These are phyloP conservation scores for Aphanomyces astaci DNA, from an alignment of 352 stramenopile genomes.

Conservation along the genomic window DNA sequence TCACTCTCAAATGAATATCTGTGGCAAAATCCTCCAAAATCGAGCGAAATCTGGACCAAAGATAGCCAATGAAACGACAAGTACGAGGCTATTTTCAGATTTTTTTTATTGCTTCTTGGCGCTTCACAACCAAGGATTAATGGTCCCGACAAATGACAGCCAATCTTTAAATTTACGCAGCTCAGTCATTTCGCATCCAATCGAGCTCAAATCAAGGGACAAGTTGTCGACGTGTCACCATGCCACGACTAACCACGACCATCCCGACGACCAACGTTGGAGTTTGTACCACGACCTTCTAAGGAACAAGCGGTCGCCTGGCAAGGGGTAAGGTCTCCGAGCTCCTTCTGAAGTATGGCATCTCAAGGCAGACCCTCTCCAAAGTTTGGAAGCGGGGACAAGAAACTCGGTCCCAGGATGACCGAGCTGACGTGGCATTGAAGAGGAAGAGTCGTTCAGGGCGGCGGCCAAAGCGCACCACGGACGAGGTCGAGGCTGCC, in stretches of 20 bases:
- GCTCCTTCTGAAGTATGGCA: slow-evolving; percentile 7
- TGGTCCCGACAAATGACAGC: not conserved
- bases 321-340: not conserved
- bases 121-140: slow-evolving; percentile 7
- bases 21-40: slow-evolving; percentile 10
- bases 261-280: slow-evolving; percentile 9
- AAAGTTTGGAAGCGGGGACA: slow-evolving; percentile 3
- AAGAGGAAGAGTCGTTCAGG: not conserved
- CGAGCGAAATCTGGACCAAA: slow-evolving; percentile 13
- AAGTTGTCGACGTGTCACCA: not conserved
- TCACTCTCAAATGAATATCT: slow-evolving; percentile 6
- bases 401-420: not conserved
- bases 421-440: not conserved
- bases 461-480: not conserved
- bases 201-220: slow-evolving; percentile 11
- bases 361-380: slow-evolving; percentile 8
- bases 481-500: not conserved
- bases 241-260: slow-evolving; percentile 7
- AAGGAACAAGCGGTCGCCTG: not conserved
- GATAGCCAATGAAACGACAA: slow-evolving; percentile 11
- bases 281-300: slow-evolving; percentile 8
- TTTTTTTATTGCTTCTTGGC: slow-evolving; percentile 6
- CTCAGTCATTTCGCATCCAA: slow-evolving; percentile 15
- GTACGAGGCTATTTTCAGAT: slow-evolving; percentile 5
- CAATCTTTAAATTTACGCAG: slow-evolving; percentile 6